Evolutionary conservation across 495 filamentous ascomycete species (phyloP), one percentile per base, ranked within the genome.

Genomic region (Xylaria intraflava): DNA sequence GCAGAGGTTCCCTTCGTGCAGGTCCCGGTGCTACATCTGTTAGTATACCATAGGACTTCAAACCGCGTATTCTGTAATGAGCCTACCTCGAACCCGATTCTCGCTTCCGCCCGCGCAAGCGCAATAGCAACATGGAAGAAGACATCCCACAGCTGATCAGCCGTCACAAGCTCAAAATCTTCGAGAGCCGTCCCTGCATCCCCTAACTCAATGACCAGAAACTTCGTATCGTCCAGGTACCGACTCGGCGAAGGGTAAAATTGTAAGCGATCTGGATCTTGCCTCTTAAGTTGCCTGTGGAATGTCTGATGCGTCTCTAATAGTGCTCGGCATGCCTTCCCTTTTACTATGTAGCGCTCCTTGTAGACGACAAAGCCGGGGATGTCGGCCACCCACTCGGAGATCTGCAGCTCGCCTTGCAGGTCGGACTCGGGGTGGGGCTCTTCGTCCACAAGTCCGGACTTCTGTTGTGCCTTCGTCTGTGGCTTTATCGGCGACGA

Each of bases 311-410:
- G 84, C 16, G 89, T 88, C 30, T 77, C 69, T 24, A 83, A 72
- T 43, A 93, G 82, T 0, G 73, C 67, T 26, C 72, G 68, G 8
- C 85, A 79, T 9, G 87, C 83, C 16, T 78, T 78, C 0, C 90
- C 90, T 59, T 82, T 71, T 0, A 95, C 73, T 7, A 96, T 73
- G 41, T 86, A 83, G 6, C 87, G 79, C 40, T 86, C 84, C 61
- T 90, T 82, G 71, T 92, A 92, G n/a, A 84, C 77, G n/a, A 89
- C 88, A 67, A 94, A 96, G n/a, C 90, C 90, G 1, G 89, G 88
- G 39, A 92, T 83, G 16, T 82, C 79, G 42, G 86, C 83, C 20
- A 96, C 78, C 50, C 79, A 83, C 51, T 89, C 83, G 17, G 91
- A 83, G 50, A 93, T 85, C 49, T 76, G 77, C 19, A 92, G 73